These are phyloP conservation scores for Penicillium crustosum DNA, from an alignment of 2,329 filamentous ascomycete species.

Conservation along the genomic window DNA sequence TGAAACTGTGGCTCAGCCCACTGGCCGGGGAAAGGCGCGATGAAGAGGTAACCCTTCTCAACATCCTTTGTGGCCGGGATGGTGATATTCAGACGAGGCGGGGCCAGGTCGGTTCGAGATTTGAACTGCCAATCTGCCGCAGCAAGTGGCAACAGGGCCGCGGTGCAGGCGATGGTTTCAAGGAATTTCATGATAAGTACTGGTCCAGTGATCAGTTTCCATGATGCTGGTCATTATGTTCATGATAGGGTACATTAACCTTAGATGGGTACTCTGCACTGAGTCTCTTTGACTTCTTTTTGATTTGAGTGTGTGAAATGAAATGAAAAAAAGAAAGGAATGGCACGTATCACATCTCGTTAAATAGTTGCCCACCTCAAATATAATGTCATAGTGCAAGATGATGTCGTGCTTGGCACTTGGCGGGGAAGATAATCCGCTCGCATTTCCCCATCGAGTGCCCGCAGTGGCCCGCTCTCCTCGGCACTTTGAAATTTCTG, in stretches of 20 bases:
- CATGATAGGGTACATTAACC: slow-evolving; percentile 36
- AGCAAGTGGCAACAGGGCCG: slow-evolving; percentile 22
- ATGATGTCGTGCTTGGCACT: slow-evolving; percentile 23
- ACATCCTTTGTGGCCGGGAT: too few species aligned
- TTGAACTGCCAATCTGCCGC: slow-evolving; percentile 37
- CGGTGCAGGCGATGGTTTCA: slow-evolving; percentile 16
- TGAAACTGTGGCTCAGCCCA: too few species aligned
- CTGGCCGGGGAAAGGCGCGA: too few species aligned
- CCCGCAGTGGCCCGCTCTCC: slow-evolving; percentile 9
- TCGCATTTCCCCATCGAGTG: slow-evolving; percentile 21
- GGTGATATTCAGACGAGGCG: too few species aligned
- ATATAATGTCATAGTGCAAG: not conserved
- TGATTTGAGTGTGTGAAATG: not conserved
- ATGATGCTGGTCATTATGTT: slow-evolving; percentile 19
- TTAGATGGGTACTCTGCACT: slow-evolving; percentile 27
- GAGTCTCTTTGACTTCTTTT: slow-evolving; percentile 4
- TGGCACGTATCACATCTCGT: not conserved
- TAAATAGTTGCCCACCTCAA: not conserved
- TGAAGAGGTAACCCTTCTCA: too few species aligned
- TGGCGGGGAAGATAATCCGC: slow-evolving; percentile 4
- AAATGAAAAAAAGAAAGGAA: not conserved
- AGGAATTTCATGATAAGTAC: slow-evolving; percentile 24
- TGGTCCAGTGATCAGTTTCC: slow-evolving; percentile 30
- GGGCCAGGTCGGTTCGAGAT: too few species aligned
- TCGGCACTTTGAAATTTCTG: not conserved